Percentiles rank a stretch among this genome's conserved stretches.
Conservation (phyloP, 139 green algal genomes). For the Auxenochlorella pyrenoidosa region DNA sequence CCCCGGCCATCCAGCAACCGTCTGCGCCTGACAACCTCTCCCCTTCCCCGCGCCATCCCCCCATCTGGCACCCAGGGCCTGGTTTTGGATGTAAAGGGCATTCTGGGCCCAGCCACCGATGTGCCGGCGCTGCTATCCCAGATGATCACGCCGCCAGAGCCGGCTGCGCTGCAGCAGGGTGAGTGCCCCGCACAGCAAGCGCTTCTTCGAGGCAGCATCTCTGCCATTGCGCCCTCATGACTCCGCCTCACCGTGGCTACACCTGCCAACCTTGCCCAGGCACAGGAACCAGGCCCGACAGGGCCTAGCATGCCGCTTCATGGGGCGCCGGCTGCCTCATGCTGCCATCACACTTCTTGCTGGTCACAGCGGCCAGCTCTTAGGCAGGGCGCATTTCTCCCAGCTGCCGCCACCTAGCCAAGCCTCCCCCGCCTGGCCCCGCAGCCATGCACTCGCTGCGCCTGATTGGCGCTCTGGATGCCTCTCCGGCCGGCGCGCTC, state of each 20-base stretch:
- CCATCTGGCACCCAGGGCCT: slow-evolving; percentile 47
- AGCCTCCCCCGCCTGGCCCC: too few relatives aligned
- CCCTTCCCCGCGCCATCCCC: not conserved
- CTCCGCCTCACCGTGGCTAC: not conserved
- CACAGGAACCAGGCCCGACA: not conserved
- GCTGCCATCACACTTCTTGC: too few relatives aligned
- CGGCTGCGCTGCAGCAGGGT: slow-evolving; percentile 44
- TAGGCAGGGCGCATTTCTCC: too few relatives aligned
- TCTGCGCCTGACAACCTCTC: not conserved
- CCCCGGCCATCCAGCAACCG: too few relatives aligned
- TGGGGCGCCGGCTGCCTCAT: too few relatives aligned
- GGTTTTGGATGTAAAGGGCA: slow-evolving; percentile 52
- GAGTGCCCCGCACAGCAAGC: not conserved
- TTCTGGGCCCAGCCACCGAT: slow-evolving; percentile 28
- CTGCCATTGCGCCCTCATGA: too few relatives aligned
- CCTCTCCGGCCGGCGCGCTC: slow-evolving; percentile 58
- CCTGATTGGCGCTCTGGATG: slow-evolving; percentile 68
- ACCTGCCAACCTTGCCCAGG: not conserved
- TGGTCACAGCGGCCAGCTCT: too few relatives aligned
- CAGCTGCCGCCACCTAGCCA: too few relatives aligned
- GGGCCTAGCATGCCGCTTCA: not conserved
- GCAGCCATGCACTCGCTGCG: slow-evolving; percentile 52
- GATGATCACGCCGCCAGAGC: slow-evolving; percentile 72
- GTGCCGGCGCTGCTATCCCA: slow-evolving; percentile 54
- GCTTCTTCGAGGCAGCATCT: too few relatives aligned